These are phyloP conservation scores for Borovskyia barvae DNA, from an alignment of 208 protist genomes.

Conservation along the genomic window DNA sequence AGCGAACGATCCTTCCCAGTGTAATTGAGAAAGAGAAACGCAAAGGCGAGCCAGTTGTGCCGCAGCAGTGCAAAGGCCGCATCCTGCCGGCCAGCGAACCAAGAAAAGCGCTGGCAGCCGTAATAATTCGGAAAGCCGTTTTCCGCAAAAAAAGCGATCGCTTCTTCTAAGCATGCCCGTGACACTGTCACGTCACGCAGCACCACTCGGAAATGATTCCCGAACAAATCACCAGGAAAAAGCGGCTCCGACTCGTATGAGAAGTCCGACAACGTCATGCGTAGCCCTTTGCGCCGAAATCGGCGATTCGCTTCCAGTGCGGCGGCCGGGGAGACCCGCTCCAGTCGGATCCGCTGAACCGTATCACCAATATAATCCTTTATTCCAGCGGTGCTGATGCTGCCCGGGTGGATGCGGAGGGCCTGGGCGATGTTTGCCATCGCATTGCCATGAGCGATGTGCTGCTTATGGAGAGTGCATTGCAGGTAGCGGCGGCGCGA, in stretches of 20 bases:
- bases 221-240: constrained; percentile 65
- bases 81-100: constrained; percentile 79
- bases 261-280: constrained; percentile 74
- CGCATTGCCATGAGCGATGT: constrained; percentile 70
- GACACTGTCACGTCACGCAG: constrained; percentile 72
- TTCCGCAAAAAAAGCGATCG: constrained; percentile 44
- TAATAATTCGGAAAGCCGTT: constrained; percentile 89
- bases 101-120: constrained; percentile 87
- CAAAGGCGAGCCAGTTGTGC: constrained; percentile 85
- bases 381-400: constrained; percentile 79
- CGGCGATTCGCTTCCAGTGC: constrained; percentile 57
- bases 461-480: constrained; percentile 83
- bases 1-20: constrained; percentile 53
- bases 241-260: constrained; percentile 72
- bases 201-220: constrained; percentile 82
- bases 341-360: constrained; percentile 71
- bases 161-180: constrained; percentile 32
- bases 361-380: constrained; percentile 90
- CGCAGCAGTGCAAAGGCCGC: constrained; percentile 76
- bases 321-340: constrained; percentile 64
- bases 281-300: constrained; percentile 34
- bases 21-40: constrained; percentile 86
- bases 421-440: constrained; percentile 59
- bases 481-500: constrained; percentile 42
- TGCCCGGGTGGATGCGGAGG: constrained; percentile 74